Base-by-base conservation (phyloP, 768 basidiomycete species). In the Grammothele lineata region DNA sequence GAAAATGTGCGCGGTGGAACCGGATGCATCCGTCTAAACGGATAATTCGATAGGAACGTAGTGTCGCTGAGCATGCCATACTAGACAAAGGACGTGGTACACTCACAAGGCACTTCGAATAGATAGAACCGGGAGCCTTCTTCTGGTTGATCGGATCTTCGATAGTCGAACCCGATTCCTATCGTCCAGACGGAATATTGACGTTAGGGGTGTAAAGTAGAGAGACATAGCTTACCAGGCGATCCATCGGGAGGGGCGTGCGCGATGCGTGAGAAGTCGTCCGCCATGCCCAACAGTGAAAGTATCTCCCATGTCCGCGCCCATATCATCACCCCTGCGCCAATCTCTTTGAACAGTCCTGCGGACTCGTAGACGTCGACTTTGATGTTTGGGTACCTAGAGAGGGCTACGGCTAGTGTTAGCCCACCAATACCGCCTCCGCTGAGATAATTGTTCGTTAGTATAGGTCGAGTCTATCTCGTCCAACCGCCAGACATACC, bases 1-100 rank as follows among this genome's bases (percentile, higher is more conserved):
- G 67, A 48, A 78, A 76, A 34, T 70, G 67, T 5, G 75, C 74
- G 12, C 76, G 66, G 54, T 78, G 75, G 47, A 75, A 75, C 1
- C 72, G 68, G 32, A 73, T 72, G 34, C 57, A 60, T 1, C 57
- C 56, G 44, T 59, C 61, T 64, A 36, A n/a, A n/a, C n/a, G n/a
- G n/a, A n/a, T n/a, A n/a, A n/a, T n/a, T n/a, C n/a, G n/a, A n/a
- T n/a, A n/a, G n/a, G n/a, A n/a, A n/a, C 24, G 14, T 18, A n/a
- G 6, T 4, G 22, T 40, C 6, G 38, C n/a, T 6, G 15, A n/a
- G n/a, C n/a, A n/a, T n/a, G n/a, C n/a, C n/a, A n/a, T n/a, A n/a
- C n/a, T n/a, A n/a, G n/a, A n/a, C n/a, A n/a, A 19, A 36, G 7
- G 35, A 36, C 17, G 18, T n/a, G n/a, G n/a, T n/a, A n/a, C n/a